A percentile compares a stretch with the other conserved stretches of the same genome.
Conservation (phyloP, 139 green algal species). For the Asterochloris erici region DNA sequence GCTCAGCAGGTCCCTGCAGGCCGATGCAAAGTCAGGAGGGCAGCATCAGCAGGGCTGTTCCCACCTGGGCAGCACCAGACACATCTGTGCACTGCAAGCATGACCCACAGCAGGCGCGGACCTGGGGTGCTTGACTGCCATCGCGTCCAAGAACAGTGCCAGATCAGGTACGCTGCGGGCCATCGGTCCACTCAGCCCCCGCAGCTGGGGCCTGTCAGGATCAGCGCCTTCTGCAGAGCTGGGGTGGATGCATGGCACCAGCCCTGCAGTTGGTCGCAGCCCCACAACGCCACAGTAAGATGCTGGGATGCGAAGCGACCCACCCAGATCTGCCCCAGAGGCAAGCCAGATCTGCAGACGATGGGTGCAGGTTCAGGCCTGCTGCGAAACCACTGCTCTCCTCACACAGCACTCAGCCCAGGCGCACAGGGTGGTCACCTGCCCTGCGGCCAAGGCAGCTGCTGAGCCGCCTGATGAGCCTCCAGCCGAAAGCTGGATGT, state of each 20-base stretch:
- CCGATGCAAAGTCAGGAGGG: background rate
- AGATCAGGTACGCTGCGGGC: slow-evolving; percentile 38
- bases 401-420: background rate
- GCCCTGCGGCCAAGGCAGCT: slow-evolving; percentile 40
- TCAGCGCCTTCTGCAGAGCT: background rate
- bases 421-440: slow-evolving; percentile 16
- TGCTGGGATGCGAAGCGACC: slow-evolving; percentile 53
- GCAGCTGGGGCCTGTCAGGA: slow-evolving; percentile 9
- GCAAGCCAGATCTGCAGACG: slow-evolving; percentile 5
- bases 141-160: slow-evolving; percentile 41
- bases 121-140: slow-evolving; percentile 16
- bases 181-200: slow-evolving; percentile 39
- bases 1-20: slow-evolving; percentile 13
- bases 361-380: background rate
- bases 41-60: background rate
- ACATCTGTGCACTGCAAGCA: no score
- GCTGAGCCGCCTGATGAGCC: slow-evolving; percentile 45
- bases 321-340: slow-evolving; percentile 49
- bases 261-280: slow-evolving; percentile 29
- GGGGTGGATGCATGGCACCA: slow-evolving; percentile 14
- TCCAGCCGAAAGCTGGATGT: slow-evolving; percentile 26
- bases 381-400: background rate
- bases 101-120: background rate
- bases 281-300: slow-evolving; percentile 51
- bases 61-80: no score